Conservation (phyloP, 176 grass and related monocot genomes). For the Raddia distichophylla region DNA sequence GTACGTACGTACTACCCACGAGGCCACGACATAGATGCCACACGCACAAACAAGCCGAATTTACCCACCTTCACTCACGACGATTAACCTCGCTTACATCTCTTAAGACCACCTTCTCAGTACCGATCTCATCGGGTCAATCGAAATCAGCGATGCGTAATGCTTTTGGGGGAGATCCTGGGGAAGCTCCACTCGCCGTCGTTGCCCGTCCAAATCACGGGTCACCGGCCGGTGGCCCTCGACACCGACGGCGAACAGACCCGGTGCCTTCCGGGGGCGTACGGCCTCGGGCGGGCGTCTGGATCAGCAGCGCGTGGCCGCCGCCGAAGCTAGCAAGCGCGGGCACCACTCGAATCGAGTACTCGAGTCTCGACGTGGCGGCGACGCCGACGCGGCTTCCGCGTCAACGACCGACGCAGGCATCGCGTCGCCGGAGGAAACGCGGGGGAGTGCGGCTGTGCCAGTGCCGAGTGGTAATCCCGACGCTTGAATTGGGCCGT, state of each 20-base stretch:
- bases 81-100: background rate
- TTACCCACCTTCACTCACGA: background rate
- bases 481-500: too few relatives aligned
- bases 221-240: slow-evolving; percentile 47
- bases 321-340: background rate
- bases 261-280: background rate
- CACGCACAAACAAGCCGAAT: background rate
- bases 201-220: background rate
- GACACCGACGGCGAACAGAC: background rate
- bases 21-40: background rate
- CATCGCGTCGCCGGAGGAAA: too few relatives aligned
- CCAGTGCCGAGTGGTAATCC: too few relatives aligned
- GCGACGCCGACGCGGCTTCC: background rate
- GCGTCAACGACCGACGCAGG: background rate
- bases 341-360: background rate
- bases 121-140: too few relatives aligned
- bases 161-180: background rate
- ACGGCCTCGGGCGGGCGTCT: background rate
- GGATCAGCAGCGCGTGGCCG: background rate
- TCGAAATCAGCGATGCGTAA: background rate
- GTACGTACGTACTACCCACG: background rate
- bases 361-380: background rate
- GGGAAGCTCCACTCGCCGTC: background rate
- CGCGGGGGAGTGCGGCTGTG: too few relatives aligned
- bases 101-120: too few relatives aligned